phyloP scores from a whole-genome alignment of 257 asterid genomes.

The Nicotiana tabacum region DNA sequence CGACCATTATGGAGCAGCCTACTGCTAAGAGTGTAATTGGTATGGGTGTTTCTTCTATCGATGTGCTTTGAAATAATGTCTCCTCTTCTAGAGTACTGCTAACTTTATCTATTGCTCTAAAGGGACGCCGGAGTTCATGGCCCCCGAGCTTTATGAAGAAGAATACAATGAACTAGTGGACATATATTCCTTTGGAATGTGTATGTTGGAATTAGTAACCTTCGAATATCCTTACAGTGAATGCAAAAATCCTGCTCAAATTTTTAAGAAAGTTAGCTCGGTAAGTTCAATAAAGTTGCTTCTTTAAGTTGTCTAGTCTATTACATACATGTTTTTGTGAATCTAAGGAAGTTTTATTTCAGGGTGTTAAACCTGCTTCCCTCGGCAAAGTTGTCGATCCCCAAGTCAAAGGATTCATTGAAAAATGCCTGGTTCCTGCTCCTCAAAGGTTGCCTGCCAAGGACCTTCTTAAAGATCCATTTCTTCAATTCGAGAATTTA shows the following conservation, averaged over 20 bases:
- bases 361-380: conserved; percentile 77
- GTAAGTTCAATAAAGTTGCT: conserved; percentile 32
- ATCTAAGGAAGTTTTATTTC: conserved; percentile 4
- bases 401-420: conserved; percentile 56
- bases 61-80: background rate
- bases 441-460: conserved; percentile 56
- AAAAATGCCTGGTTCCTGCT: conserved; percentile 62
- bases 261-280: conserved; percentile 54
- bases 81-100: background rate
- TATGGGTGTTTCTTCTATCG: conserved; percentile 16
- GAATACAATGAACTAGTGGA: conserved; percentile 73
- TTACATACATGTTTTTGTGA: background rate
- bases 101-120: background rate
- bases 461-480: conserved; percentile 68
- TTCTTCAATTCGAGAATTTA: conserved; percentile 38
- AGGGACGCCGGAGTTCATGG: conserved; percentile 71
- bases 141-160: conserved; percentile 84
- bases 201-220: conserved; percentile 73
- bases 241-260: conserved; percentile 78
- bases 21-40: conserved; percentile 79
- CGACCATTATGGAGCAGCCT: conserved; percentile 70
- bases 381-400: conserved; percentile 44
- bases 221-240: conserved; percentile 72
- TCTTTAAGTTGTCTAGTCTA: background rate
- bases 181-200: conserved; percentile 76